phyloP scores from a whole-genome alignment of 2,329 filamentous ascomycete species.

The Colletotrichum filicis region DNA sequence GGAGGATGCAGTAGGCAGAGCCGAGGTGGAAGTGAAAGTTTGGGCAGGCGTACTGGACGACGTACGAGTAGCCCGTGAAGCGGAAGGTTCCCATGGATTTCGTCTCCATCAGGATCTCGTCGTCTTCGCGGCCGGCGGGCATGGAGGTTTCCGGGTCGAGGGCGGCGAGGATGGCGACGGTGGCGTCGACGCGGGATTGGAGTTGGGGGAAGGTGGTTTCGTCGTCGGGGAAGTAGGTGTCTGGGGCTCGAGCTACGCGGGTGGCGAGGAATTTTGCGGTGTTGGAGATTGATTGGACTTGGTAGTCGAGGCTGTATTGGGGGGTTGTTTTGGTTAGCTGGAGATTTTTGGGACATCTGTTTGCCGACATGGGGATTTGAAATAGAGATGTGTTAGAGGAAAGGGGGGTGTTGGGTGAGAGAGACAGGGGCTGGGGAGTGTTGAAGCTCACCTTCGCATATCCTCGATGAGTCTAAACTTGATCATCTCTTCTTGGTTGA shows the following conservation, averaged over 20 bases:
- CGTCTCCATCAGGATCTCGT: constrained; percentile 40
- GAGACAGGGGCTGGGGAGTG: too few species aligned
- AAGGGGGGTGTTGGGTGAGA: too few species aligned
- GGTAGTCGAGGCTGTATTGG: constrained; percentile 33
- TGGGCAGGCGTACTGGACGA: constrained; percentile 58
- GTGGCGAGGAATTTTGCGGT: constrained; percentile 37
- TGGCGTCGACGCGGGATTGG: constrained; percentile 32
- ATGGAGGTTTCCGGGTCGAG: constrained; percentile 37
- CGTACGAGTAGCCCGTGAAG: constrained; percentile 52
- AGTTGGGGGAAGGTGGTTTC: constrained; percentile 33
- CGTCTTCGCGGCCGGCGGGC: constrained; percentile 34
- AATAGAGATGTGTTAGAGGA: neutral
- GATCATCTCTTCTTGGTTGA: constrained; percentile 37
- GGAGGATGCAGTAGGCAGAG: constrained; percentile 66
- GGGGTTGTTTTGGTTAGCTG: neutral
- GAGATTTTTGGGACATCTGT: too few species aligned
- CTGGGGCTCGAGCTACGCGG: constrained; percentile 28
- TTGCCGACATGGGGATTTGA: neutral
- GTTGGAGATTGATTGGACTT: constrained; percentile 38
- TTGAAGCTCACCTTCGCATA: constrained; percentile 35
- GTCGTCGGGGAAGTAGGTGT: constrained; percentile 33
- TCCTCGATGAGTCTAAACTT: constrained; percentile 36
- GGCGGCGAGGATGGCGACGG: constrained; percentile 43
- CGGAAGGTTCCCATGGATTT: constrained; percentile 38
- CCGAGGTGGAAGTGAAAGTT: constrained; percentile 71